Base-by-base conservation (phyloP, 805 yeast genomes). In the Myxozyma vanderwaltii region DNA sequence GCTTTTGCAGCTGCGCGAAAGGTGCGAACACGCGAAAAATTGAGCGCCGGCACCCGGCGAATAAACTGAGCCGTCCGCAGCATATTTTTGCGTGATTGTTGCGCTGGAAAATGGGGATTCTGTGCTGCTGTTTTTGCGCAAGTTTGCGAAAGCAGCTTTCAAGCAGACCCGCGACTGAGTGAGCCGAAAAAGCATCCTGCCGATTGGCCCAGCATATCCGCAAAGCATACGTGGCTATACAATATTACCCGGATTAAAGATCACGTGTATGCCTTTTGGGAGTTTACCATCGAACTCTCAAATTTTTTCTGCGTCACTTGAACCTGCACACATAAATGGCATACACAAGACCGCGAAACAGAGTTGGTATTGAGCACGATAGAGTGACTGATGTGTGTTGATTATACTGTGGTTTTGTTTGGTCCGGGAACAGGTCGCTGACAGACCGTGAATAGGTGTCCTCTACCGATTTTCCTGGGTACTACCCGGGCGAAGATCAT, bases 381-480 rank as follows among this genome's bases (percentile, higher is more conserved):
- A 83, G 97, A 69, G 97, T 91, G 41, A 86, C 96, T 17, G 89
- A 91, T 75, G 89, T 72, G 51, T 3, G 71, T 55, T 15, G n/a
- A n/a, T 51, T 39, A 35, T 17, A 38, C 5, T 23, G 41, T 31
- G 27, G 26, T 8, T 17, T 21, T 10, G 8, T 36, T 53, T 40
- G 31, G 13, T 7, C 10, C 29, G 13, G 8, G 12, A n/a, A 26
- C 46, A 40, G 36, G 8, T 15, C 31, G 29, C 44, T 56, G 35
- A 47, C 36, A 23, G 21, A 23, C 19, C 15, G 43, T 52, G 36
- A 49, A 41, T 17, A 70, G 73, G 73, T 94, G 2, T 80, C 92
- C 0, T 81, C 95, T 40, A 89, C 91, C 0, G 97, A 91, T 71
- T 92, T 91, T 71, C 98, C 98, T 4, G 97, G 97, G 1, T 89